Conservation (phyloP, 495 filamentous ascomycete species). For the Annulohypoxylon stygium region DNA sequence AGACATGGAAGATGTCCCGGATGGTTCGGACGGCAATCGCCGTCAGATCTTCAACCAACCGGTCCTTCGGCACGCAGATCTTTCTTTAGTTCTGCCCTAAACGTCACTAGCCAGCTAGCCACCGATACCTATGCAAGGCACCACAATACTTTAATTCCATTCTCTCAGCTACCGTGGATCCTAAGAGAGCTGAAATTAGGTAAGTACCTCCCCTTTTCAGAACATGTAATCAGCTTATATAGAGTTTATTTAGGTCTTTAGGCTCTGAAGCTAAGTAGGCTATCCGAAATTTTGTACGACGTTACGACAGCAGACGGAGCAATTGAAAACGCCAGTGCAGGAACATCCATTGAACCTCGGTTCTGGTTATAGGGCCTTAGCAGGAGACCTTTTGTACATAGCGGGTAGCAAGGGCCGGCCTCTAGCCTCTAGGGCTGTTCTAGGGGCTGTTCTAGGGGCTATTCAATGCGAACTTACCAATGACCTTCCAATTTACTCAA, state of each 20-base stretch:
- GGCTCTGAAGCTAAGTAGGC: background rate
- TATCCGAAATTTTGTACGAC: conserved; percentile 9
- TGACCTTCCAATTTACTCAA: conserved; percentile 8
- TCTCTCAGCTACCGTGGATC: conserved; percentile 20
- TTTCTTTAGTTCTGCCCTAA: conserved; percentile 10
- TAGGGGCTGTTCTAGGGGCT: background rate
- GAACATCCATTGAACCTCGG: background rate
- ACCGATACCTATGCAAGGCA: conserved; percentile 43
- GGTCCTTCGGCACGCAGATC: conserved; percentile 21
- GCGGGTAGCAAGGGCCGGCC: too few species aligned
- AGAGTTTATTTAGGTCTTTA: conserved; percentile 4
- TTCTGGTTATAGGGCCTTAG: background rate
- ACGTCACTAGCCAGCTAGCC: conserved; percentile 18
- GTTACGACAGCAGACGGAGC: background rate
- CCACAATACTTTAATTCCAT: conserved; percentile 33
- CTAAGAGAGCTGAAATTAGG: conserved; percentile 22
- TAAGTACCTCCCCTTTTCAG: conserved; percentile 14
- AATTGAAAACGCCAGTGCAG: background rate
- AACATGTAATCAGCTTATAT: conserved; percentile 22
- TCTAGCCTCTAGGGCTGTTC: background rate
- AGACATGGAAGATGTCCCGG: conserved; percentile 25
- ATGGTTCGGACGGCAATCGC: conserved; percentile 33
- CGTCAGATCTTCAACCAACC: conserved; percentile 11
- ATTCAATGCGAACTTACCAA: conserved; percentile 13
- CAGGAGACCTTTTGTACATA: background rate